Evolutionary conservation across 768 basidiomycete genomes (phyloP).

Genomic region (Clitopilus passeckerianus): DNA sequence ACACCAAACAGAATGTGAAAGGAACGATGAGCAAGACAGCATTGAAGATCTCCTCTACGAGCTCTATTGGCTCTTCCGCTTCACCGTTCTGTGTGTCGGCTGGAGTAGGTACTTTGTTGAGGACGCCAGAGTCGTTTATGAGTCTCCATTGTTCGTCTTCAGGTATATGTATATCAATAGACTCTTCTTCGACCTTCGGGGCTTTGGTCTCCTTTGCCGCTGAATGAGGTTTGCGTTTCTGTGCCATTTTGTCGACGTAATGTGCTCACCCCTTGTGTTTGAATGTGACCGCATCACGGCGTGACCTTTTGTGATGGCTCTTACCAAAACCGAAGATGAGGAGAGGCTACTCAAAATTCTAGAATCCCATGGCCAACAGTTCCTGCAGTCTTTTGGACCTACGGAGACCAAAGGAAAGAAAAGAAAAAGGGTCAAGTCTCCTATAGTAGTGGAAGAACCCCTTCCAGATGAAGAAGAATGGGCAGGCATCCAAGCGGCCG

Average conservation of each 20-base stretch:
- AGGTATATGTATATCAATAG: slow-evolving; percentile 56
- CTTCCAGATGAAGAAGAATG: slow-evolving; percentile 29
- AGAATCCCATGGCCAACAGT: slow-evolving; percentile 41
- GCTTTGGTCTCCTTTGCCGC: background rate
- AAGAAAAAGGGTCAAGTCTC: slow-evolving; percentile 14
- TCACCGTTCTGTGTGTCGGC: slow-evolving; percentile 27
- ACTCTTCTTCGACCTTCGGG: slow-evolving; percentile 11
- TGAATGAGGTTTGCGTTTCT: slow-evolving; percentile 15
- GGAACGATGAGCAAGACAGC: slow-evolving; percentile 65
- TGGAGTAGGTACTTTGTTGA: slow-evolving; percentile 27
- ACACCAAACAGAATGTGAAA: slow-evolving; percentile 64
- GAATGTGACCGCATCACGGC: background rate
- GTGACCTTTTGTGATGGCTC: slow-evolving; percentile 10
- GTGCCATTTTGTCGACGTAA: slow-evolving; percentile 15
- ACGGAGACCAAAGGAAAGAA: slow-evolving; percentile 9
- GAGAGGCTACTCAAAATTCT: slow-evolving; percentile 33
- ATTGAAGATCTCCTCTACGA: slow-evolving; percentile 69
- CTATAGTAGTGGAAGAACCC: background rate
- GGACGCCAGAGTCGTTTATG: slow-evolving; percentile 59
- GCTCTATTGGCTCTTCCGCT: slow-evolving; percentile 34
- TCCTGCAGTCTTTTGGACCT: slow-evolving; percentile 35
- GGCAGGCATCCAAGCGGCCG: slow-evolving; percentile 22
- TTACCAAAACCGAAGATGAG: slow-evolving; percentile 12
- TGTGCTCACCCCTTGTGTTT: background rate
- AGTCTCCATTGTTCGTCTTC: slow-evolving; percentile 79